phyloP scores from a whole-genome alignment of 2,329 filamentous ascomycete genomes.

The Alternaria panax region DNA sequence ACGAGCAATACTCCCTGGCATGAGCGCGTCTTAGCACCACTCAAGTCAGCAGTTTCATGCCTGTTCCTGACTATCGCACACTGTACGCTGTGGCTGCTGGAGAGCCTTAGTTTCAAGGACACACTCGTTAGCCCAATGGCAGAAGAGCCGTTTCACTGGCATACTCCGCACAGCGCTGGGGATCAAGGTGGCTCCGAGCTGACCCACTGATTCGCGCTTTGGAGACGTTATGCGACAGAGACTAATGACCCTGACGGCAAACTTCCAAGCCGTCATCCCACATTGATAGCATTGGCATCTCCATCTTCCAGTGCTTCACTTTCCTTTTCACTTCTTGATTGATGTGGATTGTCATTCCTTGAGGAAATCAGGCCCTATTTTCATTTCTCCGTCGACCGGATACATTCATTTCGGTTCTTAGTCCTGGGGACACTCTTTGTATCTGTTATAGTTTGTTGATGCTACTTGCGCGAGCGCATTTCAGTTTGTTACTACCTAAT shows the following conservation, averaged over 20 bases:
- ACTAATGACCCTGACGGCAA: constrained; percentile 22
- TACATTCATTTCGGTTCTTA: constrained; percentile 30
- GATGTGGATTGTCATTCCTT: constrained; percentile 18
- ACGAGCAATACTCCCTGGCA: constrained; percentile 9
- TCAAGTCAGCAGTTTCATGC: not conserved
- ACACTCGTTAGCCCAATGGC: constrained; percentile 28
- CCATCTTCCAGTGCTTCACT: constrained; percentile 32
- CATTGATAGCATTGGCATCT: constrained; percentile 43
- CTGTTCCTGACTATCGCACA: constrained; percentile 17
- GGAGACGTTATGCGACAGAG: constrained; percentile 38
- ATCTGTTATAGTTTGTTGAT: constrained; percentile 5
- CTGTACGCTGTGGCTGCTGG: constrained; percentile 18
- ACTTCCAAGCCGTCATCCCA: constrained; percentile 24
- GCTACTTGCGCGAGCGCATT: constrained; percentile 11
- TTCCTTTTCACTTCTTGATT: constrained; percentile 25
- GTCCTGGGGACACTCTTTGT: constrained; percentile 40
- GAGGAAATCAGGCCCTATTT: constrained; percentile 29
- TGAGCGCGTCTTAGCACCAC: constrained; percentile 4
- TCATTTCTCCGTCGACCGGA: constrained; percentile 43
- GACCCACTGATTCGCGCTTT: constrained; percentile 27
- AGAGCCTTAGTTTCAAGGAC: constrained; percentile 34
- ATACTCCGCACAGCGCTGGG: constrained; percentile 10
- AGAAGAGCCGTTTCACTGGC: constrained; percentile 23
- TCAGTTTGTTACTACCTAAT: constrained; percentile 19
- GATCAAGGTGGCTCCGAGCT: constrained; percentile 14